These are phyloP conservation scores for Lactarius pseudohatsudake DNA, from an alignment of 768 basidiomycete species.

Conservation along the genomic window DNA sequence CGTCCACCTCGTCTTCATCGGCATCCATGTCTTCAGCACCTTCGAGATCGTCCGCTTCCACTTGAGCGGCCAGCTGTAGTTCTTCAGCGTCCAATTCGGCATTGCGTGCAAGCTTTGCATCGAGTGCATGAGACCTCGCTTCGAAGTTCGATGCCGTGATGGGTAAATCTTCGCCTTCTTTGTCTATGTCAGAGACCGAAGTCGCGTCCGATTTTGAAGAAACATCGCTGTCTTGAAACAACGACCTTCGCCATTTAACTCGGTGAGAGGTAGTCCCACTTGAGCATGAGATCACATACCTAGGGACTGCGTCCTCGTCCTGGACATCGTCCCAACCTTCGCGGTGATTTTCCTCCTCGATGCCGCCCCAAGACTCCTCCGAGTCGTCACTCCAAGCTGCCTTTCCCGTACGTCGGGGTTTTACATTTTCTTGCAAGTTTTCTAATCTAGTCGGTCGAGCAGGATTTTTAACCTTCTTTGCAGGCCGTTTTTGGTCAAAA, in stretches of 20 bases:
- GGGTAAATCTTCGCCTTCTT: constrained; percentile 51
- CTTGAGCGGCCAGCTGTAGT: constrained; percentile 53
- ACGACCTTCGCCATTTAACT: constrained; percentile 36
- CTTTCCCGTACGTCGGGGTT: constrained; percentile 23
- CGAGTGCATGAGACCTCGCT: constrained; percentile 73
- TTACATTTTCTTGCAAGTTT: constrained; percentile 27
- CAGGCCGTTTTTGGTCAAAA: constrained; percentile 34
- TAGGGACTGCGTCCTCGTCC: constrained; percentile 47
- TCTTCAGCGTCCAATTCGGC: constrained; percentile 70
- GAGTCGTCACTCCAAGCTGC: constrained; percentile 23
- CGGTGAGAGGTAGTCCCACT: neutral
- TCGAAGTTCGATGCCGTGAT: constrained; percentile 82
- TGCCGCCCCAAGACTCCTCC: constrained; percentile 34
- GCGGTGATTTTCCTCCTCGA: constrained; percentile 36
- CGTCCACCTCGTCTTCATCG: constrained; percentile 39
- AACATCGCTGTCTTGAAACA: constrained; percentile 50
- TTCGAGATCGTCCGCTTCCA: constrained; percentile 22
- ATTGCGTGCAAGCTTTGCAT: constrained; percentile 63
- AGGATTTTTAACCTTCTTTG: constrained; percentile 41
- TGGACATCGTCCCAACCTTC: constrained; percentile 67
- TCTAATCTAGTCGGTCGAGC: constrained; percentile 17
- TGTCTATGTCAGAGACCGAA: constrained; percentile 40
- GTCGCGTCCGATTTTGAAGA: constrained; percentile 46
- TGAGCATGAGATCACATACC: constrained; percentile 33
- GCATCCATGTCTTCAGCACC: constrained; percentile 40